Percentiles rank a stretch among this genome's conserved stretches.
These are phyloP conservation scores for Paratinospora sagittata DNA, from an alignment of 164 flowering plant species.

Conservation along the genomic window DNA sequence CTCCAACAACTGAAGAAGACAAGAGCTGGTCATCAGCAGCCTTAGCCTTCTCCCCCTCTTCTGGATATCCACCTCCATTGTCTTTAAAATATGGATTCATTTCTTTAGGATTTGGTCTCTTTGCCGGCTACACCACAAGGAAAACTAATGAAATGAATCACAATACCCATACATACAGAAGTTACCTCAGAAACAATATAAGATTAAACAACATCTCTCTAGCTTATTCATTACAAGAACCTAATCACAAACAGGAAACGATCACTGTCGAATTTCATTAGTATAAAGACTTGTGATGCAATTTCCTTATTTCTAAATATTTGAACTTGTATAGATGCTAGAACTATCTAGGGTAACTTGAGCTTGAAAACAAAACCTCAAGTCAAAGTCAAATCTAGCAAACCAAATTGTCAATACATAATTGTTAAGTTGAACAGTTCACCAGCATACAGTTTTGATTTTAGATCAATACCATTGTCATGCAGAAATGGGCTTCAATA, in stretches of 20 bases:
- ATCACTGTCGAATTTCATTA: neutral
- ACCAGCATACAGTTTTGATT: neutral
- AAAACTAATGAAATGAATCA: neutral
- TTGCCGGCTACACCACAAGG: slow-evolving; percentile 27
- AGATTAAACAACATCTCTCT: too few species aligned
- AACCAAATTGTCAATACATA: too few species aligned
- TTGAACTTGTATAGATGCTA: too few species aligned
- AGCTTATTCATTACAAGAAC: too few species aligned
- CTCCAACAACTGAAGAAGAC: slow-evolving; percentile 71
- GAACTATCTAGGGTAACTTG: too few species aligned
- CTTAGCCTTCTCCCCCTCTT: slow-evolving; percentile 35
- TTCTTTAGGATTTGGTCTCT: slow-evolving; percentile 61
- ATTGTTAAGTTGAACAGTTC: neutral
- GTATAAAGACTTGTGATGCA: neutral
- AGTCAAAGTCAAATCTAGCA: too few species aligned
- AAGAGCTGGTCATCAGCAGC: slow-evolving; percentile 29
- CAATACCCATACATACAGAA: neutral
- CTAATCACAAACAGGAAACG: too few species aligned
- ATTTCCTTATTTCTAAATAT: too few species aligned
- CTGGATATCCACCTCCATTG: slow-evolving; percentile 85
- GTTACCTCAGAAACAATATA: too few species aligned
- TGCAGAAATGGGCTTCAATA: neutral
- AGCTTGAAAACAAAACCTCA: too few species aligned
- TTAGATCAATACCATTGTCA: neutral
- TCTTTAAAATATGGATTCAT: slow-evolving; percentile 76